phyloP scores from a whole-genome alignment of 1,284 basidiomycete species.

The Puccinia coronata region DNA sequence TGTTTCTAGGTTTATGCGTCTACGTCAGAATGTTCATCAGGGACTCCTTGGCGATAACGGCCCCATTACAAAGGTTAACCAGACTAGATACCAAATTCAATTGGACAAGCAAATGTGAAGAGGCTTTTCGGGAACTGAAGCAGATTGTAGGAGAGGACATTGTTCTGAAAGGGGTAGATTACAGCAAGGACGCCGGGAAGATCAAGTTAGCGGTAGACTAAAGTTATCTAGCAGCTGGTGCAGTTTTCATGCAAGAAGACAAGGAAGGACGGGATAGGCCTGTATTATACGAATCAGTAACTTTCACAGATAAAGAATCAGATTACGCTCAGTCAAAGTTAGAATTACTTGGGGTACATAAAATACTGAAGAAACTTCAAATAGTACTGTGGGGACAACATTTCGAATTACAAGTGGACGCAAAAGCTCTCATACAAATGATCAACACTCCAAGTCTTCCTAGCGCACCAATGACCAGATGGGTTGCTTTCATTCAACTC shows the following conservation, averaged over 20 bases:
- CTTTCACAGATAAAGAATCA: constrained; percentile 3
- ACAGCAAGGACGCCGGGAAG: not conserved
- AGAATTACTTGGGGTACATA: constrained; percentile 6
- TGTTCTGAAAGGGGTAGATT: not conserved
- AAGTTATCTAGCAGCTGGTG: not conserved
- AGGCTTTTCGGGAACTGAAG: not conserved
- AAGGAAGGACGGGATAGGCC: not conserved
- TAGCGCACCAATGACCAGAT: constrained; percentile 20
- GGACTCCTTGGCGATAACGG: not conserved
- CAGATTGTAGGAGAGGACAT: not conserved
- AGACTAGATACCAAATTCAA: not conserved
- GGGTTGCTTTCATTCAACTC: constrained; percentile 20
- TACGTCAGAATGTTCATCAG: constrained; percentile 46
- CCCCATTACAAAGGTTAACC: constrained; percentile 18
- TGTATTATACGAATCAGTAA: constrained; percentile 1
- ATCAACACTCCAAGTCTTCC: constrained; percentile 10
- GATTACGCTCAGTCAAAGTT: constrained; percentile 9
- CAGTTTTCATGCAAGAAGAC: constrained; percentile 2
- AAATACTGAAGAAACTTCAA: constrained; percentile 19
- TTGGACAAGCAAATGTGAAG: not conserved
- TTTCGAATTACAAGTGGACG: constrained; percentile 23
- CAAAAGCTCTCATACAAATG: constrained; percentile 23
- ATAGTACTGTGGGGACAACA: constrained; percentile 17
- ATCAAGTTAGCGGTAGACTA: constrained; percentile 16
- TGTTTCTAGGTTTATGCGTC: not conserved